Conservation (phyloP, 345 rosid genomes). For the Gossypium sturtianum region DNA sequence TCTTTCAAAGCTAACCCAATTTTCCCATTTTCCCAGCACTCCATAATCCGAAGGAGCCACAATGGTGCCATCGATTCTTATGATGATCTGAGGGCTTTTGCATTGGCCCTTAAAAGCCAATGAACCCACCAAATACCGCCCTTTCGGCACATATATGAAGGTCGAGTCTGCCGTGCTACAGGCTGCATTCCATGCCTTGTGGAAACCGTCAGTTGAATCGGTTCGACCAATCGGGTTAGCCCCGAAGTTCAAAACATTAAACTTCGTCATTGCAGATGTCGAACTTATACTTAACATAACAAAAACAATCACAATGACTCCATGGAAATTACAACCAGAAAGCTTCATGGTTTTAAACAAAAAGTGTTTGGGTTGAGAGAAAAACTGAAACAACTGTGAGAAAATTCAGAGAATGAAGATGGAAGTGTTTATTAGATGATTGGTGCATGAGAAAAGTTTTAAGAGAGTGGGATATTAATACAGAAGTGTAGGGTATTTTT, state of each 20-base stretch:
- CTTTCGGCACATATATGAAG: conserved; percentile 34
- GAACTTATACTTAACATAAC: neutral
- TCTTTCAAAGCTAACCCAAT: conserved; percentile 42
- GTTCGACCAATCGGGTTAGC: conserved; percentile 37
- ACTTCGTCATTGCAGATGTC: conserved; percentile 23
- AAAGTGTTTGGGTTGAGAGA: neutral
- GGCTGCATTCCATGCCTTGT: conserved; percentile 41
- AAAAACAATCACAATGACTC: neutral
- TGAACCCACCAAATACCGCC: conserved; percentile 37
- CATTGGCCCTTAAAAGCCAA: conserved; percentile 41
- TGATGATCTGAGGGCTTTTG: conserved; percentile 27
- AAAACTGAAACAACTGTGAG: neutral
- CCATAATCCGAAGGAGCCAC: conserved; percentile 42
- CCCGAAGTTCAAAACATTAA: conserved; percentile 36
- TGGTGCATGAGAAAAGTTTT: neutral
- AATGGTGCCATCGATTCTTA: conserved; percentile 42
- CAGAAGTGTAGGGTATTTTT: neutral
- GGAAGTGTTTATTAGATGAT: neutral
- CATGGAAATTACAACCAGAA: neutral
- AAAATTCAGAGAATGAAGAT: neutral
- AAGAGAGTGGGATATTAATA: neutral
- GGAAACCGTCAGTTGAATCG: conserved; percentile 39
- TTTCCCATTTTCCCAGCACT: conserved; percentile 26
- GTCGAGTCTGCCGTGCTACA: conserved; percentile 24
- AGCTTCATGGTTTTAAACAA: neutral